These are phyloP conservation scores for Bipolaris victoriae DNA, from an alignment of 2,329 filamentous ascomycete species.

Conservation along the genomic window DNA sequence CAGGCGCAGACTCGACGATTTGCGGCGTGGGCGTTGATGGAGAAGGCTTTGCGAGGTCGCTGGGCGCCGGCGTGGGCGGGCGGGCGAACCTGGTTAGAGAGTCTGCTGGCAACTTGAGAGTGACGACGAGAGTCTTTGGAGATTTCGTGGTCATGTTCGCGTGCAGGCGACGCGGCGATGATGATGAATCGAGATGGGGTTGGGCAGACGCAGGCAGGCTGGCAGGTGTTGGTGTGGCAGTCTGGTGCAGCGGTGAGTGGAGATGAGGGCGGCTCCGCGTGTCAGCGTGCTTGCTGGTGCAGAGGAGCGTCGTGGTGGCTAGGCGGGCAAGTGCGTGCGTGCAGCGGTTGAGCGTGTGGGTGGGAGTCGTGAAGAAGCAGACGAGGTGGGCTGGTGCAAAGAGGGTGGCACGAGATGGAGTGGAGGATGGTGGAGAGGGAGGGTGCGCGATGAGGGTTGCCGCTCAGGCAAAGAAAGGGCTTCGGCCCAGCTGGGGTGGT, in stretches of 20 bases:
- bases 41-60: slow-evolving; percentile 47
- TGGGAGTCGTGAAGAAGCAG: slow-evolving; percentile 10
- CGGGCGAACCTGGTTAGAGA: slow-evolving; percentile 40
- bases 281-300: slow-evolving; percentile 17
- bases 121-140: slow-evolving; percentile 42
- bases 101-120: slow-evolving; percentile 42
- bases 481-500: slow-evolving; percentile 19
- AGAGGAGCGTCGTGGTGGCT: slow-evolving; percentile 7
- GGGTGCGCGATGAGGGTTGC: slow-evolving; percentile 12
- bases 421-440: slow-evolving; percentile 9
- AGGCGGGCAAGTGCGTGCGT: background rate
- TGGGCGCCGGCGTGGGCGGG: slow-evolving; percentile 29
- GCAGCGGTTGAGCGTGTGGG: background rate
- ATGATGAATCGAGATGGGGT: slow-evolving; percentile 29
- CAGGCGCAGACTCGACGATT: slow-evolving; percentile 46
- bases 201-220: slow-evolving; percentile 5
- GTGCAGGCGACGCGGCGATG: slow-evolving; percentile 25
- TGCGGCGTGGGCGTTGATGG: slow-evolving; percentile 46
- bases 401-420: background rate
- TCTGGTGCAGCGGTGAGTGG: slow-evolving; percentile 14
- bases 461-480: slow-evolving; percentile 18
- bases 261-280: slow-evolving; percentile 14
- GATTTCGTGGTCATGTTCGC: slow-evolving; percentile 44
- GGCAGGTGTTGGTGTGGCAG: slow-evolving; percentile 15
- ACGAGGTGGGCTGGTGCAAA: slow-evolving; percentile 7